Evolutionary conservation across 108 stramenopile genomes (phyloP).

Genomic region (Nitzschia palea): DNA sequence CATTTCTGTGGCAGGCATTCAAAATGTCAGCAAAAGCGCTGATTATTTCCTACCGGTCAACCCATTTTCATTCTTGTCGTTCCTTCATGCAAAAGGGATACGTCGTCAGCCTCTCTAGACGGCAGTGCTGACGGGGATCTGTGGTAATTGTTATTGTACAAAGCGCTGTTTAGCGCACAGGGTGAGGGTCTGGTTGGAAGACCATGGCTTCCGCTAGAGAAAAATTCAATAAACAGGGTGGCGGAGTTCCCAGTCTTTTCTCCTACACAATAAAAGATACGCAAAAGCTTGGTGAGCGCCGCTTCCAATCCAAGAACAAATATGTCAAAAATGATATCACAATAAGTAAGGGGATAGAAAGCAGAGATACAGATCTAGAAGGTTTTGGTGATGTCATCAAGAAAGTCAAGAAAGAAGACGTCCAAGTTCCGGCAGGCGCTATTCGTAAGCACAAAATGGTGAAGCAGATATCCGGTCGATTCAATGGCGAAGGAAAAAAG

Average conservation of each 20-base stretch:
- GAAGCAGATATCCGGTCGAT: slow-evolving; percentile 17
- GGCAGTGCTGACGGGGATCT: too few species aligned
- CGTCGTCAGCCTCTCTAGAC: too few species aligned
- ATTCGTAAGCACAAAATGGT: slow-evolving; percentile 22
- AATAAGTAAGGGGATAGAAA: slow-evolving; percentile 1
- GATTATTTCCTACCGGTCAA: too few species aligned
- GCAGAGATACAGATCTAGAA: slow-evolving; percentile 9
- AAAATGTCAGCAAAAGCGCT: too few species aligned
- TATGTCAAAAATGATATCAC: slow-evolving; percentile 16
- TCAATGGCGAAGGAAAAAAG: background rate
- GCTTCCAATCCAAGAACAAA: slow-evolving; percentile 6
- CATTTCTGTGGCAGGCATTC: too few species aligned
- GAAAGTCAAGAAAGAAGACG: slow-evolving; percentile 23
- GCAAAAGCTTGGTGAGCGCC: slow-evolving; percentile 20
- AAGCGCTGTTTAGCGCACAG: too few species aligned
- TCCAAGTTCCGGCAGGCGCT: slow-evolving; percentile 16
- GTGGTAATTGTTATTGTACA: too few species aligned
- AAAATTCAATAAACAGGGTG: background rate
- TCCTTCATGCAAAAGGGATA: too few species aligned
- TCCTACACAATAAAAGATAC: slow-evolving; percentile 14
- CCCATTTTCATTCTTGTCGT: too few species aligned
- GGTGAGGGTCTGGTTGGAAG: too few species aligned
- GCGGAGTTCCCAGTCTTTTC: slow-evolving; percentile 13
- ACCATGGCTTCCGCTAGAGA: background rate
- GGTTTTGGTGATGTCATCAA: slow-evolving; percentile 8